Percentiles rank a stretch among this genome's conserved stretches.
Evolutionary conservation across 208 protist species (phyloP).

Genomic region (Trypanosoma boissoni): DNA sequence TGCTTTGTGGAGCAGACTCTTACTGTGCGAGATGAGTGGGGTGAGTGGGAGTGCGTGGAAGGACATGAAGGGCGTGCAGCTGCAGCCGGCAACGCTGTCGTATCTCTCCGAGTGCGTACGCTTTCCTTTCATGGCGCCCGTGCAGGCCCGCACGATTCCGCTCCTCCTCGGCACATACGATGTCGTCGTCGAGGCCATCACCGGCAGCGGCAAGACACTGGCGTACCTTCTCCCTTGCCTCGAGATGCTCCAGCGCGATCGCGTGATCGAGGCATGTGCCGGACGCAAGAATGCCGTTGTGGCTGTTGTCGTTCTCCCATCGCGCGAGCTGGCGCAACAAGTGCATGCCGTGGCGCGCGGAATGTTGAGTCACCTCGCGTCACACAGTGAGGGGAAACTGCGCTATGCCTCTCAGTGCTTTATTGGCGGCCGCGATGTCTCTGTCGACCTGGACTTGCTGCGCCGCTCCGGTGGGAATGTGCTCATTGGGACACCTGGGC

Average conservation of each 20-base stretch:
- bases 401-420: constrained; percentile 85
- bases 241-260: constrained; percentile 78
- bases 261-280: constrained; percentile 42
- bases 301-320: constrained; percentile 88
- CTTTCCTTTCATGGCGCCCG: constrained; percentile 88
- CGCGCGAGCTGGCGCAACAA: constrained; percentile 95
- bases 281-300: constrained; percentile 74
- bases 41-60: constrained; percentile 62
- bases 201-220: constrained; percentile 94
- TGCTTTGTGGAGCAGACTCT: no score
- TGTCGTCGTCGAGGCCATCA: constrained; percentile 93
- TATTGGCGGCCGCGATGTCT: constrained; percentile 87
- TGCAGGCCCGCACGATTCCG: constrained; percentile 91
- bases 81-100: constrained; percentile 49
- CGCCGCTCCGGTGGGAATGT: constrained; percentile 81
- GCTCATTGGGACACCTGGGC: constrained; percentile 88
- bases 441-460: constrained; percentile 79
- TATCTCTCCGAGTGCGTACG: constrained; percentile 67
- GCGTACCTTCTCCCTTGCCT: constrained; percentile 90
- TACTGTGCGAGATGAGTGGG: constrained; percentile 29
- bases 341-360: constrained; percentile 73
- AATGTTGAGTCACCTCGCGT: constrained; percentile 73
- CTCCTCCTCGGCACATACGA: constrained; percentile 89
- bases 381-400: constrained; percentile 39
- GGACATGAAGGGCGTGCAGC: constrained; percentile 72